These are phyloP conservation scores for Terana coerulea DNA, from an alignment of 768 basidiomycete genomes.

Conservation along the genomic window DNA sequence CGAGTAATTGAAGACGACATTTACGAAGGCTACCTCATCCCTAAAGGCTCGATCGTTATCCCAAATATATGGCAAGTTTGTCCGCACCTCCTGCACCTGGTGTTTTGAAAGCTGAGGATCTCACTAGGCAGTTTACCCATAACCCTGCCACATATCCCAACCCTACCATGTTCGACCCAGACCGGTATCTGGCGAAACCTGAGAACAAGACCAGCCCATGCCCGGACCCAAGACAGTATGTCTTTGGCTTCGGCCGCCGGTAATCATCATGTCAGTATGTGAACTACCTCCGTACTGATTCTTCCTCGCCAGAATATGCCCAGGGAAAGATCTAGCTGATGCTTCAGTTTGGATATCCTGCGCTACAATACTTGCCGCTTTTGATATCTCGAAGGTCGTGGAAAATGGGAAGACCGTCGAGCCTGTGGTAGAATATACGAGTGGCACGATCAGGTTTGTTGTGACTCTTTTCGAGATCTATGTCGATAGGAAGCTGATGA, in stretches of 20 bases:
- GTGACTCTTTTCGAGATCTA: neutral
- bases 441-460: slow-evolving; percentile 24
- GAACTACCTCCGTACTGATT: too few species aligned
- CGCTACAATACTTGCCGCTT: slow-evolving; percentile 30
- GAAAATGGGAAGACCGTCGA: slow-evolving; percentile 26
- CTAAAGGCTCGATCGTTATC: too few species aligned
- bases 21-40: too few species aligned
- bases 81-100: too few species aligned
- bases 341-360: slow-evolving; percentile 25
- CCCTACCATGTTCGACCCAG: slow-evolving; percentile 1
- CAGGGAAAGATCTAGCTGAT: slow-evolving; percentile 27
- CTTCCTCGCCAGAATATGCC: slow-evolving; percentile 8
- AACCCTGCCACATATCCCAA: slow-evolving; percentile 3
- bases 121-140: neutral
- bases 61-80: too few species aligned
- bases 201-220: too few species aligned
- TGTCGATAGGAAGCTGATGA: neutral
- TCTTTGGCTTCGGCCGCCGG: too few species aligned
- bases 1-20: slow-evolving; percentile 15
- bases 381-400: slow-evolving; percentile 27
- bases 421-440: slow-evolving; percentile 20
- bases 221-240: too few species aligned
- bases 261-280: too few species aligned
- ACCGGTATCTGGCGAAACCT: neutral
- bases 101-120: too few species aligned